Conservation (phyloP, 176 grass and related monocot genomes). For the Rhynchospora breviuscula region DNA sequence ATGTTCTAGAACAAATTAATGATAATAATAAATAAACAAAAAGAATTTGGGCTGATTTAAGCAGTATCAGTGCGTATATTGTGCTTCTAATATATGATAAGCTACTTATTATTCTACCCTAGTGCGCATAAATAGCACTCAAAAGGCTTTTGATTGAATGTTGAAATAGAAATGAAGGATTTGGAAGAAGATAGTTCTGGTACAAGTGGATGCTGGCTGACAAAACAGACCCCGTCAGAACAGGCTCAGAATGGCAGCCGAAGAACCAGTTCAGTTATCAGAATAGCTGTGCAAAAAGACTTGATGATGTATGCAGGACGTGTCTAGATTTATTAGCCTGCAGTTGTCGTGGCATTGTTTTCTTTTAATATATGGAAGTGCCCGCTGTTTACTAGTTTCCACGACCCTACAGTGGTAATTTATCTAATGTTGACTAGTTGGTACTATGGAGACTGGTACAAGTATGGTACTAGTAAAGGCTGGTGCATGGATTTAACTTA, state of each 20-base stretch:
- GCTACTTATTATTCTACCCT: background rate
- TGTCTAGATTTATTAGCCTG: background rate
- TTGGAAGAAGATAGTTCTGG: background rate
- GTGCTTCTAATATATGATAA: background rate
- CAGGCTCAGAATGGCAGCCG: background rate
- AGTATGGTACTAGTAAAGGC: background rate
- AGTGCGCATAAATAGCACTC: background rate
- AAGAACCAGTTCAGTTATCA: background rate
- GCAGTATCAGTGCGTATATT: background rate
- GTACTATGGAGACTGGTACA: background rate
- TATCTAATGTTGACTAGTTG: background rate
- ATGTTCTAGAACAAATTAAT: background rate
- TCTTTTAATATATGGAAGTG: background rate
- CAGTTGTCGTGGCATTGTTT: background rate
- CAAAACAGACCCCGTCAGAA: background rate
- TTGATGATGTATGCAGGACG: background rate
- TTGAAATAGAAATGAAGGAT: conserved; percentile 25
- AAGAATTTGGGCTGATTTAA: background rate
- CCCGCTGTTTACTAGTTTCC: background rate
- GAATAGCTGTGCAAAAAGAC: background rate
- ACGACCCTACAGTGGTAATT: background rate
- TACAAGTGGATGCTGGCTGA: background rate
- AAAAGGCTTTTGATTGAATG: background rate
- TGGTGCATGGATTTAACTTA: too few species aligned
- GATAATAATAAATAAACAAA: background rate